Percentiles rank a stretch among this genome's conserved stretches.
These are phyloP conservation scores for Monosporozyma yasuniensis DNA, from an alignment of 805 yeast genomes.

Conservation along the genomic window DNA sequence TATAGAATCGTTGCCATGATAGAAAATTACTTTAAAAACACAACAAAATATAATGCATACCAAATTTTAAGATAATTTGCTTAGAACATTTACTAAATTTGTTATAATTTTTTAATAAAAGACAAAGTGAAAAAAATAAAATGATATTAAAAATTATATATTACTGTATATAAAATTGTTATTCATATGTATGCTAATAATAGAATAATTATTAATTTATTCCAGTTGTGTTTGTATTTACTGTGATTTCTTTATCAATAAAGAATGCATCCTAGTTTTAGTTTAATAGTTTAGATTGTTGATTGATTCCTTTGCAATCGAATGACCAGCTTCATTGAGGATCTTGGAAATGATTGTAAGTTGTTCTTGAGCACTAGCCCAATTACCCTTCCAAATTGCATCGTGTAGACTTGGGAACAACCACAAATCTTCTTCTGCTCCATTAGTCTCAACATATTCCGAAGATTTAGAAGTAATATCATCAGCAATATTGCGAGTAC, in stretches of 20 bases:
- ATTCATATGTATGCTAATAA: background rate
- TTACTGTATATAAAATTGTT: background rate
- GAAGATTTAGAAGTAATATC: background rate
- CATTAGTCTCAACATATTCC: background rate
- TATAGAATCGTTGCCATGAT: background rate
- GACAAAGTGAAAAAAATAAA: background rate
- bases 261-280: background rate
- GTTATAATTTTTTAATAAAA: background rate
- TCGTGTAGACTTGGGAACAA: slow-evolving; percentile 73
- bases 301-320: slow-evolving; percentile 17
- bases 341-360: slow-evolving; percentile 35
- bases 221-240: background rate
- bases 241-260: background rate
- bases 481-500: slow-evolving; percentile 13
- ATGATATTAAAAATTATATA: background rate
- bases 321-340: slow-evolving; percentile 23
- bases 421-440: slow-evolving; percentile 23
- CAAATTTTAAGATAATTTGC: background rate
- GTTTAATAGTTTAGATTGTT: background rate
- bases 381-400: slow-evolving; percentile 42
- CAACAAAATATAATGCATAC: background rate
- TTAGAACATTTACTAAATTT: background rate
- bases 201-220: background rate
- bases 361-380: slow-evolving; percentile 45
- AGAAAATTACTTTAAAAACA: too few species aligned